Percentiles rank a stretch among this genome's conserved stretches.
Evolutionary conservation across 2,329 filamentous ascomycete genomes (phyloP).

Genomic region (Biscogniauxia sp.): DNA sequence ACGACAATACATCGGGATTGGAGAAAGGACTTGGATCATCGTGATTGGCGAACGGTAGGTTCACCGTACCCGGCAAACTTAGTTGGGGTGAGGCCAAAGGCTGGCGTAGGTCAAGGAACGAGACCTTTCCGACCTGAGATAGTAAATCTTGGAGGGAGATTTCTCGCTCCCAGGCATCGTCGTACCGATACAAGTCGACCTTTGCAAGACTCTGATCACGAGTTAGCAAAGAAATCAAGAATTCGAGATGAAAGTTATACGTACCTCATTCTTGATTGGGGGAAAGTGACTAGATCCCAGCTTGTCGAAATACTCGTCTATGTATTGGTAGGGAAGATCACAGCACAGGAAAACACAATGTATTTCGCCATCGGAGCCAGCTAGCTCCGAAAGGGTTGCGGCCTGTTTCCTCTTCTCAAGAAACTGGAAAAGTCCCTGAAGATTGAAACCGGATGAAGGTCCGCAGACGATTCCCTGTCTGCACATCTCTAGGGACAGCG

Average conservation of each 20-base stretch:
- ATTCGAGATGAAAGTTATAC: neutral
- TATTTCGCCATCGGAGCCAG: constrained; percentile 43
- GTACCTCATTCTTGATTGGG: constrained; percentile 45
- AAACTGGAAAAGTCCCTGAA: constrained; percentile 50
- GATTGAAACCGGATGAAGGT: constrained; percentile 59
- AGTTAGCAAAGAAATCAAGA: constrained; percentile 18
- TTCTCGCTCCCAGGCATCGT: constrained; percentile 52
- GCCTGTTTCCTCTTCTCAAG: constrained; percentile 47
- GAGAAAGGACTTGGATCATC: constrained; percentile 44
- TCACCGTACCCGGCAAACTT: constrained; percentile 44
- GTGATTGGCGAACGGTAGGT: constrained; percentile 40
- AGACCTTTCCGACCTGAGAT: constrained; percentile 21
- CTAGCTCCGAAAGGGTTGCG: constrained; percentile 42
- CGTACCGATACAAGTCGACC: constrained; percentile 54
- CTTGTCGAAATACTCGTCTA: constrained; percentile 59
- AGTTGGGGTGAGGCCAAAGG: constrained; percentile 40
- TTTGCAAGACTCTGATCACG: constrained; percentile 40
- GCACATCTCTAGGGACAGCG: constrained; percentile 51
- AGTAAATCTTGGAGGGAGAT: constrained; percentile 11
- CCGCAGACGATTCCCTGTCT: constrained; percentile 58
- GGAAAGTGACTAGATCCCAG: constrained; percentile 48
- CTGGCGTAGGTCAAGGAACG: constrained; percentile 45
- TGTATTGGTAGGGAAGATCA: constrained; percentile 62
- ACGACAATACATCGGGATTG: constrained; percentile 40
- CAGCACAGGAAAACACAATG: constrained; percentile 61